Evolutionary conservation across 441 rosid genomes (phyloP).

Genomic region (Pelargonium australe): DNA sequence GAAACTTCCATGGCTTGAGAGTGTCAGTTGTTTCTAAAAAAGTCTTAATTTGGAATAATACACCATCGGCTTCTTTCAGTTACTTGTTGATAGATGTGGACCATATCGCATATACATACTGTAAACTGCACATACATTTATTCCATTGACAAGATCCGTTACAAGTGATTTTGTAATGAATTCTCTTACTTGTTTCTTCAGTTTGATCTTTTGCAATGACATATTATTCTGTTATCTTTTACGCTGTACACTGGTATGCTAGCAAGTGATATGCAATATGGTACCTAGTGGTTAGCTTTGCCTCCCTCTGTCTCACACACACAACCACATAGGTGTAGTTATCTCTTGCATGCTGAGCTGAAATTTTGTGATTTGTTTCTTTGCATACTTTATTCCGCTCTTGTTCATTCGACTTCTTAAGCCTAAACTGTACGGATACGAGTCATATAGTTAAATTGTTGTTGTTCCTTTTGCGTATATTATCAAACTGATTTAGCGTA

Average conservation of each 20-base stretch:
- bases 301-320: neutral
- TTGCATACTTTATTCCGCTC: too few relatives aligned
- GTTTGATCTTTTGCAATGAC: neutral
- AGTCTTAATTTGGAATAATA: too few relatives aligned
- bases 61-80: too few relatives aligned
- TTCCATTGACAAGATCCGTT: too few relatives aligned
- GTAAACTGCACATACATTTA: too few relatives aligned
- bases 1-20: too few relatives aligned
- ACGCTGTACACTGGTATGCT: neutral
- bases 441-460: neutral
- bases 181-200: neutral
- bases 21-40: too few relatives aligned
- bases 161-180: neutral
- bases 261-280: neutral
- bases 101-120: too few relatives aligned
- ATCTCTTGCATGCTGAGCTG: neutral
- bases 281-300: neutral
- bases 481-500: constrained; percentile 14
- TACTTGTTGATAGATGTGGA: too few relatives aligned
- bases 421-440: too few relatives aligned
- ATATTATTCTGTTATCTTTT: neutral
- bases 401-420: too few relatives aligned
- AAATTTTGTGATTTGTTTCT: neutral
- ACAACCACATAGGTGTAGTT: neutral
- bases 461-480: neutral